A percentile compares a stretch with the other conserved stretches of the same genome.
phyloP scores from a whole-genome alignment of 257 asterid species.

The Solanum paucissectum region DNA sequence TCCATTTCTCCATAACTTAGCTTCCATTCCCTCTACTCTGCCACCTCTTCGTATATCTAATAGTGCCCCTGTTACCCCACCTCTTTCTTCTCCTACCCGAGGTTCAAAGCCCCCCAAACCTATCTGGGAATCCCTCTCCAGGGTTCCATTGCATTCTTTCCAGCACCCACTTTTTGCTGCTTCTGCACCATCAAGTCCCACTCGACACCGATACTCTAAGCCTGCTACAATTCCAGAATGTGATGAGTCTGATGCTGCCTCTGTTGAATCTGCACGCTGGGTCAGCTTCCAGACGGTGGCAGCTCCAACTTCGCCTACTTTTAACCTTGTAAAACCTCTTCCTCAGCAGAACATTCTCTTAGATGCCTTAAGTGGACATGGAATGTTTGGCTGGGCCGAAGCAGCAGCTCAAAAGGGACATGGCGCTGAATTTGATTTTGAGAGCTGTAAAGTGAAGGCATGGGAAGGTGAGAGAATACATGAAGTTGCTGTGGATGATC shows the following conservation, averaged over 20 bases:
- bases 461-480: constrained; percentile 12
- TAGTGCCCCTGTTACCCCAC: constrained; percentile 10
- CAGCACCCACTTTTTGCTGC: not conserved
- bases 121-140: not conserved
- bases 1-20: not conserved
- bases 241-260: constrained; percentile 31
- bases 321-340: constrained; percentile 45
- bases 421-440: not conserved
- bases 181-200: constrained; percentile 44
- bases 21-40: constrained; percentile 3
- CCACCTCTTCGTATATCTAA: constrained; percentile 12
- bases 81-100: constrained; percentile 5
- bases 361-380: constrained; percentile 4
- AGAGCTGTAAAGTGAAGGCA: constrained; percentile 3
- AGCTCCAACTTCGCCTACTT: constrained; percentile 55
- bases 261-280: constrained; percentile 26
- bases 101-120: not conserved
- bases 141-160: not conserved
- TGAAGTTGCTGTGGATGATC: constrained; percentile 8
- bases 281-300: constrained; percentile 29
- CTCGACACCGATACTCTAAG: constrained; percentile 34
- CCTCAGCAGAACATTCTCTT: constrained; percentile 19
- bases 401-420: not conserved
- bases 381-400: not conserved
- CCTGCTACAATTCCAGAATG: constrained; percentile 80